Evolutionary conservation across 345 rosid species (phyloP).

Genomic region (Sisymbrium altissimum): DNA sequence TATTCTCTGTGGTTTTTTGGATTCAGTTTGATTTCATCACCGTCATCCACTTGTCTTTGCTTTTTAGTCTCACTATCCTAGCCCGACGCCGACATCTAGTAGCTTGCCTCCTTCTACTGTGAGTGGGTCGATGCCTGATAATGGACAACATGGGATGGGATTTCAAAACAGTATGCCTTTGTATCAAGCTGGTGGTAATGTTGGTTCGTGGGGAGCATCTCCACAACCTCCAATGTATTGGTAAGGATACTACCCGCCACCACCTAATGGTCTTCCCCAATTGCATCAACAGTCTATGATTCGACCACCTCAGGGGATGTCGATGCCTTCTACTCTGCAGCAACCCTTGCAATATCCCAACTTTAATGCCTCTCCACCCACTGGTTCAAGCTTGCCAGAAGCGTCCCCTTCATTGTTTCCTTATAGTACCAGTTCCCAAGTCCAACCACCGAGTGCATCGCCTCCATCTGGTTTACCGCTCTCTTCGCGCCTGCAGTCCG

Average conservation of each 20-base stretch:
- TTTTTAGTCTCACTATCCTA: conserved; percentile 83
- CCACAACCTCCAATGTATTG: conserved; percentile 85
- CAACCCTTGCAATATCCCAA: conserved; percentile 71
- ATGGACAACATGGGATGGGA: conserved; percentile 50
- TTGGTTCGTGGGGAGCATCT: conserved; percentile 77
- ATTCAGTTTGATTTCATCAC: neutral
- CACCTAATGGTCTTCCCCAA: conserved; percentile 76
- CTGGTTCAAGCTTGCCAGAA: conserved; percentile 58
- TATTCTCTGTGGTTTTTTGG: neutral
- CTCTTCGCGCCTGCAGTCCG: conserved; percentile 36
- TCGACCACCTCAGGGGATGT: conserved; percentile 68
- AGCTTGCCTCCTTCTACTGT: conserved; percentile 47
- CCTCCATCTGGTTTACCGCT: conserved; percentile 18
- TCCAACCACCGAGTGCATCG: conserved; percentile 37
- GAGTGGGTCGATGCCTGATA: conserved; percentile 32
- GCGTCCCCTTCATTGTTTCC: conserved; percentile 42
- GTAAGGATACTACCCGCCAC: conserved; percentile 76
- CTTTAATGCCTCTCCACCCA: conserved; percentile 51
- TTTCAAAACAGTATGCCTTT: conserved; percentile 67
- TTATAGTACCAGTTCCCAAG: conserved; percentile 37
- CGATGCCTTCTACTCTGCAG: conserved; percentile 65
- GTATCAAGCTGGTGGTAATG: conserved; percentile 80
- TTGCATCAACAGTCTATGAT: conserved; percentile 79
- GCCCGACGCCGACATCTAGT: conserved; percentile 49
- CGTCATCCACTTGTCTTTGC: neutral